A percentile compares a stretch with the other conserved stretches of the same genome.
Conservation (phyloP, 768 basidiomycete genomes). For the Auricularia auricula-judae region DNA sequence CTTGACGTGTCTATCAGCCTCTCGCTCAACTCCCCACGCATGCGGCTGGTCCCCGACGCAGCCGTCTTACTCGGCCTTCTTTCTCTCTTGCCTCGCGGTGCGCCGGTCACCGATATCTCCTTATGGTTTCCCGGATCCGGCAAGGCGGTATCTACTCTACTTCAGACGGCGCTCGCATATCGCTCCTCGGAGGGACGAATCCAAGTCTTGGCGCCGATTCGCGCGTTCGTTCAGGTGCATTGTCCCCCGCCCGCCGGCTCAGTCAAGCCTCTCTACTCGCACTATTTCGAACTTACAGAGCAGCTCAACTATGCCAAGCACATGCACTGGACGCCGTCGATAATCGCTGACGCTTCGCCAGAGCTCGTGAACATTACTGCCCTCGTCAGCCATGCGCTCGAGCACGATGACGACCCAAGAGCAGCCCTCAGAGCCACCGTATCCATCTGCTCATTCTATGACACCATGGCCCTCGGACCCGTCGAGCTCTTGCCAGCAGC, state of each 20-base stretch:
- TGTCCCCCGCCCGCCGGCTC: neutral
- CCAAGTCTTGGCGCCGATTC: neutral
- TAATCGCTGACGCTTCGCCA: too few species aligned
- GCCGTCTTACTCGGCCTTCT: neutral
- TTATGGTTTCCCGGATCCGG: slow-evolving; percentile 4
- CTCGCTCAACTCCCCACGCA: neutral
- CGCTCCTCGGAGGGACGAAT: neutral
- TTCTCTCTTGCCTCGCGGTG: neutral
- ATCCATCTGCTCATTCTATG: too few species aligned
- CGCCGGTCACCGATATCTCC: slow-evolving; percentile 9
- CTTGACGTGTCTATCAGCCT: neutral
- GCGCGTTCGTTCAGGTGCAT: neutral
- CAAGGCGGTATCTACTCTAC: neutral
- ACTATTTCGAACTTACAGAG: too few species aligned
- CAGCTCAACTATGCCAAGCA: too few species aligned
- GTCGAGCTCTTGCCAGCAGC: too few species aligned
- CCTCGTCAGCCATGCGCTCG: too few species aligned
- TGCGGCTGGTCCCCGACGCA: neutral
- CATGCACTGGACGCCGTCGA: too few species aligned
- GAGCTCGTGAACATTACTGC: too few species aligned
- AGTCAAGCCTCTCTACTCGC: too few species aligned
- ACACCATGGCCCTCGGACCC: too few species aligned
- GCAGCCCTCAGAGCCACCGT: too few species aligned
- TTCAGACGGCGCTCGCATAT: neutral
- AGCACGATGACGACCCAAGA: too few species aligned